phyloP scores from a whole-genome alignment of 345 rosid species.

The Microthlaspi erraticum region DNA sequence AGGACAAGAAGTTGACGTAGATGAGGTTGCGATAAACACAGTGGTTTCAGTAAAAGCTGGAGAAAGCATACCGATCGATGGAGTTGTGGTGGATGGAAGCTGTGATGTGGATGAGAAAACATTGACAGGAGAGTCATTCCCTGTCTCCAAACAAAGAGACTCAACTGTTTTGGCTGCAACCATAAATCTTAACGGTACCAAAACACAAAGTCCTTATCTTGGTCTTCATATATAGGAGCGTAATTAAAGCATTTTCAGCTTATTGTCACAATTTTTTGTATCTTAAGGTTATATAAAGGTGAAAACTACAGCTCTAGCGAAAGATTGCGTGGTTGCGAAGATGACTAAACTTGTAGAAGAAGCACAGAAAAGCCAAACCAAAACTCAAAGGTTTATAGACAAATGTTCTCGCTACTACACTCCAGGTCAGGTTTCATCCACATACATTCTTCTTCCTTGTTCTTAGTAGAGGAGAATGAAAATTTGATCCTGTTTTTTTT shows the following conservation, averaged over 20 bases:
- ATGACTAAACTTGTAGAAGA: constrained; percentile 93
- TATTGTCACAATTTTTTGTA: background rate
- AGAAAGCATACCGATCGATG: constrained; percentile 83
- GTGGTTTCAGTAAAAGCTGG: constrained; percentile 77
- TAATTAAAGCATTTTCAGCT: background rate
- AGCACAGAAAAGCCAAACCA: constrained; percentile 83
- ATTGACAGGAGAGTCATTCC: constrained; percentile 87
- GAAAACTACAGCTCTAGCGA: constrained; percentile 76
- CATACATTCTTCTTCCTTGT: constrained; percentile 10
- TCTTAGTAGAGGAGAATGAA: background rate
- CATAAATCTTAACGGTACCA: constrained; percentile 71
- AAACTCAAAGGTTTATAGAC: constrained; percentile 76
- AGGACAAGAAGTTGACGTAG: constrained; percentile 68
- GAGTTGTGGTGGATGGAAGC: constrained; percentile 76
- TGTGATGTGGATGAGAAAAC: constrained; percentile 91
- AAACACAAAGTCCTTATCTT: background rate
- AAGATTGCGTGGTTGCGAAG: constrained; percentile 80
- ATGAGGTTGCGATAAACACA: constrained; percentile 67
- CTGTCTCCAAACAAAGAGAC: constrained; percentile 70
- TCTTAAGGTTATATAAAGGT: constrained; percentile 65
- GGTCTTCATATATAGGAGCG: background rate
- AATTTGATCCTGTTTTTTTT: background rate
- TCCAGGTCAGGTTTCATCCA: constrained; percentile 59
- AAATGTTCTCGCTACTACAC: constrained; percentile 74
- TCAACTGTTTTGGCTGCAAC: constrained; percentile 87